Percentiles rank a stretch among this genome's conserved stretches.
Evolutionary conservation across 495 filamentous ascomycete species (phyloP).

Genomic region (Chlorociboria aeruginascens): DNA sequence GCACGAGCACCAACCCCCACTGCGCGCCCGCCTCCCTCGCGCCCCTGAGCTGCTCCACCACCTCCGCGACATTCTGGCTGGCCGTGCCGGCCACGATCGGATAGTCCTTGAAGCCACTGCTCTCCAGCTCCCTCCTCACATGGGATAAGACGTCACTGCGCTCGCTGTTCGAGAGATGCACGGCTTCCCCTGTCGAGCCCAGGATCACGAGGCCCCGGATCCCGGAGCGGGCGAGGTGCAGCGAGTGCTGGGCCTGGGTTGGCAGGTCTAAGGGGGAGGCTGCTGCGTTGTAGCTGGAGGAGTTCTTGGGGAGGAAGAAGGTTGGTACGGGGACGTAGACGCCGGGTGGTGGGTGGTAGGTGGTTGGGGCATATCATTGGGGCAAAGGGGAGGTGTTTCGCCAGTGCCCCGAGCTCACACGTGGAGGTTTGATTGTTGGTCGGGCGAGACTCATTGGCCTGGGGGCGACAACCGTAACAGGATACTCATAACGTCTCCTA

Average conservation of each 20-base stretch:
- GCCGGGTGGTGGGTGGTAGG: conserved; percentile 19
- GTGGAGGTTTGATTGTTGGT: too few species aligned
- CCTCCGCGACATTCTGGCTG: conserved; percentile 50
- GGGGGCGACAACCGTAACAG: too few species aligned
- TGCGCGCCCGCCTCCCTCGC: conserved; percentile 47
- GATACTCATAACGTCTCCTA: too few species aligned
- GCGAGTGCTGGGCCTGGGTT: conserved; percentile 43
- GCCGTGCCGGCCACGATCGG: conserved; percentile 59
- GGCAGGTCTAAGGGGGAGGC: conserved; percentile 38
- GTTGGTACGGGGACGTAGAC: conserved; percentile 22
- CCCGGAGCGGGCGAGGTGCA: conserved; percentile 50
- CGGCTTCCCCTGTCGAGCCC: conserved; percentile 57
- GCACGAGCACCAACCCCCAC: conserved; percentile 48
- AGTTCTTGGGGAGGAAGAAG: conserved; percentile 18
- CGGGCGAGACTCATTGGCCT: too few species aligned
- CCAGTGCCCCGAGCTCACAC: too few species aligned
- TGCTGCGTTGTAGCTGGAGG: conserved; percentile 11
- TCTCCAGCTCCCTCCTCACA: conserved; percentile 39
- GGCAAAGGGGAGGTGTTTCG: too few species aligned
- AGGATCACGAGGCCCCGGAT: conserved; percentile 55
- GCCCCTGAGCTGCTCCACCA: conserved; percentile 42
- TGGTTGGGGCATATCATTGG: too few species aligned
- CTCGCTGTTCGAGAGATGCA: conserved; percentile 50
- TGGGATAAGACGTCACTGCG: conserved; percentile 40
- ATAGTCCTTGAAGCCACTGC: conserved; percentile 45